phyloP scores from a whole-genome alignment of 2,329 filamentous ascomycete genomes.

The Arthroderma sp. region DNA sequence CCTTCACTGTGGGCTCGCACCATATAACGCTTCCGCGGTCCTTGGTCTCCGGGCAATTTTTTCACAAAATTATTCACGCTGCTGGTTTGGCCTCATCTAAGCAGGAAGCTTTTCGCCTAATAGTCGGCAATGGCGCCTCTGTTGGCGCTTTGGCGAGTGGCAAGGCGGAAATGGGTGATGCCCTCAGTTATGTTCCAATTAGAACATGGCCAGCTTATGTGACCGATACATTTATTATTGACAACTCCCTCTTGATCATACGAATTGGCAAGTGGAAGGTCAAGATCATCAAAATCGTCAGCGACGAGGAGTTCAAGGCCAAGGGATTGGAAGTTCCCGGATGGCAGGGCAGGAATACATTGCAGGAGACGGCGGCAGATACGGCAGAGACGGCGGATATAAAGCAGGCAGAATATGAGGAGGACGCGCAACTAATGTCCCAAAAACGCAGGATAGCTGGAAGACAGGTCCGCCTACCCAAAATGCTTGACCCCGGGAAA shows the following conservation, averaged over 20 bases:
- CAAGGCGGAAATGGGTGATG: slow-evolving; percentile 29
- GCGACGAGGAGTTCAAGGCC: slow-evolving; percentile 40
- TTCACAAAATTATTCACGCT: slow-evolving; percentile 38
- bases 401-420: not conserved
- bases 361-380: slow-evolving; percentile 9
- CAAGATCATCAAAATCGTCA: slow-evolving; percentile 42
- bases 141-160: slow-evolving; percentile 32
- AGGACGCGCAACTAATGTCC: not conserved
- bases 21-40: slow-evolving; percentile 27
- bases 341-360: slow-evolving; percentile 30
- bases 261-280: slow-evolving; percentile 49
- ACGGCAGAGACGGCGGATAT: slow-evolving; percentile 2
- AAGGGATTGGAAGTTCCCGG: slow-evolving; percentile 36
- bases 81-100: slow-evolving; percentile 40
- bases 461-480: not conserved
- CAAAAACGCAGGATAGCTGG: slow-evolving; percentile 1
- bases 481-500: not conserved
- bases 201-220: slow-evolving; percentile 29
- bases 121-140: slow-evolving; percentile 38
- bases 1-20: slow-evolving; percentile 5
- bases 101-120: slow-evolving; percentile 39
- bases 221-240: slow-evolving; percentile 37
- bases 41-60: slow-evolving; percentile 34
- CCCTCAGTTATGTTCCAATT: slow-evolving; percentile 39
- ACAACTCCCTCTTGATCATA: slow-evolving; percentile 40